Conservation (phyloP, 768 basidiomycete species). For the Coprinopsis cinerea region DNA sequence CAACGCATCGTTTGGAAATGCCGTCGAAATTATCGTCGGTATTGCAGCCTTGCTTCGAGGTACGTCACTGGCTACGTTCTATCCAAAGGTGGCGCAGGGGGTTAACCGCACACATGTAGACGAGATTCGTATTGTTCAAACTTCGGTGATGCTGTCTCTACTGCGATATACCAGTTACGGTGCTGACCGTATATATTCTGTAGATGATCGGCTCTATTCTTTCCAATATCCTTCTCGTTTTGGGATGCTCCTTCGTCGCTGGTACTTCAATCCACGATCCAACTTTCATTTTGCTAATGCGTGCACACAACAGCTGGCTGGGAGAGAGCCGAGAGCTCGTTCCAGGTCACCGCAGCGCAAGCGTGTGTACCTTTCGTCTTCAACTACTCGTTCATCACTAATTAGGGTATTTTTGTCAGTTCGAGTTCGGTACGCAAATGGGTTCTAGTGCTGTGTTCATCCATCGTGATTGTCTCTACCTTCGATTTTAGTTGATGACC, state of each 20-base stretch:
- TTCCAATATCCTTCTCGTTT: slow-evolving; percentile 83
- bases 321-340: slow-evolving; percentile 58
- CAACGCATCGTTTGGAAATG: slow-evolving; percentile 81
- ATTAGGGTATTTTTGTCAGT: slow-evolving; percentile 20
- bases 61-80: slow-evolving; percentile 29
- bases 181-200: background rate
- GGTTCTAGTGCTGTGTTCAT: background rate
- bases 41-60: slow-evolving; percentile 78
- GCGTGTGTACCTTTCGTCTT: slow-evolving; percentile 44
- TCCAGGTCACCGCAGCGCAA: slow-evolving; percentile 84
- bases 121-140: slow-evolving; percentile 86
- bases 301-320: slow-evolving; percentile 43
- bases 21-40: slow-evolving; percentile 87
- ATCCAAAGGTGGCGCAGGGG: too few species aligned
- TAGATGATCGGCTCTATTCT: slow-evolving; percentile 89
- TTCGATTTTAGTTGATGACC: slow-evolving; percentile 60
- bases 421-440: slow-evolving; percentile 38
- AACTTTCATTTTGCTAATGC: slow-evolving; percentile 3
- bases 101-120: slow-evolving; percentile 29
- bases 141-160: slow-evolving; percentile 48
- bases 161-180: background rate
- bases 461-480: slow-evolving; percentile 1
- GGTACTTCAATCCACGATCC: slow-evolving; percentile 33
- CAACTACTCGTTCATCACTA: background rate
- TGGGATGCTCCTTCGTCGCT: slow-evolving; percentile 88